These are phyloP conservation scores for Nemania bipapillata DNA, from an alignment of 2,329 filamentous ascomycete species.

Conservation along the genomic window DNA sequence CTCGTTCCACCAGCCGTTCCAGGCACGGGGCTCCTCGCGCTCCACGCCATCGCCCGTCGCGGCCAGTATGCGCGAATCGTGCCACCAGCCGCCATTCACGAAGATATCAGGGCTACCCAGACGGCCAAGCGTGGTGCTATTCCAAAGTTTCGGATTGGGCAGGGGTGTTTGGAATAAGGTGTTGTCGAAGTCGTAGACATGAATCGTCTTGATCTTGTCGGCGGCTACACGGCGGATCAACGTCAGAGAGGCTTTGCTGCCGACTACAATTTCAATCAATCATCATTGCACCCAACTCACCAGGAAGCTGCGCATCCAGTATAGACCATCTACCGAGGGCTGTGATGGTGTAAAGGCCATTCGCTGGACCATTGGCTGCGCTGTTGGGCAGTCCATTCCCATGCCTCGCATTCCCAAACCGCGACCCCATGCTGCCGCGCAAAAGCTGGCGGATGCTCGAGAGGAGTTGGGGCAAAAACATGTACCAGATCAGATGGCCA, in stretches of 20 bases:
- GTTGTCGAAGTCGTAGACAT: conserved; percentile 98
- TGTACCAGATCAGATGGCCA: conserved; percentile 27
- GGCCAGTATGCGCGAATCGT: conserved; percentile 85
- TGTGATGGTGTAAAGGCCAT: conserved; percentile 68
- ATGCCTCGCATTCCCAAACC: conserved; percentile 40
- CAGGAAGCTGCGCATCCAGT: conserved; percentile 75
- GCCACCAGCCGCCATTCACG: conserved; percentile 93
- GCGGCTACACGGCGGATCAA: conserved; percentile 57
- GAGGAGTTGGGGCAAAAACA: conserved; percentile 32
- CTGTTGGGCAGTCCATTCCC: conserved; percentile 40
- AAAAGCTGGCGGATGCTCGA: conserved; percentile 29
- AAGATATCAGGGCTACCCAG: conserved; percentile 81
- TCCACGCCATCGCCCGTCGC: conserved; percentile 86
- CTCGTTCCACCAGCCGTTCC: conserved; percentile 98
- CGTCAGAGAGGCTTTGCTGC: conserved; percentile 28
- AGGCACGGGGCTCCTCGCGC: conserved; percentile 82
- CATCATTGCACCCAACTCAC: conserved; percentile 55
- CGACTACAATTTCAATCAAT: not conserved
- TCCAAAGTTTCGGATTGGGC: conserved; percentile 90
- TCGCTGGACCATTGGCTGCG: conserved; percentile 37
- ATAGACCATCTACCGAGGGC: conserved; percentile 87
- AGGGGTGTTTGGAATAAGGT: conserved; percentile 92
- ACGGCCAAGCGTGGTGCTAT: conserved; percentile 77
- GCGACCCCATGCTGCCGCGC: conserved; percentile 44
- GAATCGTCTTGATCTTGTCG: conserved; percentile 78